Percentiles rank a stretch among this genome's conserved stretches.
Conservation (phyloP, 2,329 filamentous ascomycete genomes). For the Bipolaris zeicola region DNA sequence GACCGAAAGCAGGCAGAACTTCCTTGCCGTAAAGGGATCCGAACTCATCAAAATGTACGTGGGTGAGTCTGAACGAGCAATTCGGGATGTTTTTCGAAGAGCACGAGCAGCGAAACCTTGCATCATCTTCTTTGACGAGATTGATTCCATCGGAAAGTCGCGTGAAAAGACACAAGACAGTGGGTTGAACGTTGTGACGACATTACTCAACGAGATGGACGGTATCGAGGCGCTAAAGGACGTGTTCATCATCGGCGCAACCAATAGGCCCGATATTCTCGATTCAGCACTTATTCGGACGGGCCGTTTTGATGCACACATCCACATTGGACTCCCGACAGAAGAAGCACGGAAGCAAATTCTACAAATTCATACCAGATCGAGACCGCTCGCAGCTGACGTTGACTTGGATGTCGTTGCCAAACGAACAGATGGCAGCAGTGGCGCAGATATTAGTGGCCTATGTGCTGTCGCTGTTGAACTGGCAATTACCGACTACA, state of each 20-base stretch:
- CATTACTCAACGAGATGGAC: conserved; percentile 92
- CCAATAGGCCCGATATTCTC: conserved; percentile 84
- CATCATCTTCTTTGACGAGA: conserved; percentile 97
- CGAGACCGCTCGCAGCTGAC: conserved; percentile 64
- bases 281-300: conserved; percentile 85
- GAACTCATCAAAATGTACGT: conserved; percentile 97
- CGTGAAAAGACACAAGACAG: conserved; percentile 56
- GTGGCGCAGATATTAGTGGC: conserved; percentile 79
- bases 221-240: conserved; percentile 84
- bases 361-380: conserved; percentile 68
- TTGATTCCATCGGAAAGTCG: conserved; percentile 78
- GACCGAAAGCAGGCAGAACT: conserved; percentile 89
- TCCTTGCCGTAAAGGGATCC: conserved; percentile 91
- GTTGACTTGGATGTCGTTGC: conserved; percentile 71
- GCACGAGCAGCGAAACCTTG: conserved; percentile 84
- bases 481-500: conserved; percentile 42
- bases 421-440: conserved; percentile 72
- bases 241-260: conserved; percentile 87
- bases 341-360: conserved; percentile 75
- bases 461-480: conserved; percentile 55
- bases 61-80: conserved; percentile 85
- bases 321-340: conserved; percentile 86
- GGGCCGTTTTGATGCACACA: conserved; percentile 80
- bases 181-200: conserved; percentile 83
- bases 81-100: conserved; percentile 84